Percentiles rank a stretch among this genome's conserved stretches.
These are phyloP conservation scores for Penicillium pancosmium DNA, from an alignment of 495 filamentous ascomycete genomes.

Conservation along the genomic window DNA sequence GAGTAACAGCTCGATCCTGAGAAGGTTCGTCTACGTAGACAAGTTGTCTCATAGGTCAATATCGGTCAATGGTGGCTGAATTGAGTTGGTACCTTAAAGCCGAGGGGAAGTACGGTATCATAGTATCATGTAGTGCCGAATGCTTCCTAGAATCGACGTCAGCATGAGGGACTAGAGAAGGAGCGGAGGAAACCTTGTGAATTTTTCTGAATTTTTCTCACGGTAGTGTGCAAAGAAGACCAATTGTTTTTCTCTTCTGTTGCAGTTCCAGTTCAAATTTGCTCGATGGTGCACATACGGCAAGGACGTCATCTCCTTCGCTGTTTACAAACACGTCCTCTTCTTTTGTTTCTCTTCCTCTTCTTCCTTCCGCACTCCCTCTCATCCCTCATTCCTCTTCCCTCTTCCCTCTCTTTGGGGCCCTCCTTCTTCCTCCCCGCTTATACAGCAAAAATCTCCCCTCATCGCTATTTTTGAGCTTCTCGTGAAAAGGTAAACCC, in stretches of 20 bases:
- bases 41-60: conserved; percentile 32
- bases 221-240: background rate
- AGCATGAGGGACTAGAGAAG: conserved; percentile 35
- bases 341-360: background rate
- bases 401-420: background rate
- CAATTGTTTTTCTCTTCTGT: background rate
- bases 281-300: background rate
- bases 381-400: conserved; percentile 2
- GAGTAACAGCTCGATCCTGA: conserved; percentile 8
- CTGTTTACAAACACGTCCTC: background rate
- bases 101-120: too few species aligned
- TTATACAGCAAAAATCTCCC: background rate
- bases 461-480: background rate
- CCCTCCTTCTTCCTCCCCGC: background rate
- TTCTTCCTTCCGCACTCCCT: background rate
- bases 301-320: background rate
- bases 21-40: conserved; percentile 45
- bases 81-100: too few species aligned
- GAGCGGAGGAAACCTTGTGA: background rate
- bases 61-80: conserved; percentile 17
- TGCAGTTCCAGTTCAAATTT: background rate
- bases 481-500: background rate
- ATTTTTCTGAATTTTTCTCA: background rate
- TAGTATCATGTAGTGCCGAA: too few species aligned
- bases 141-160: conserved; percentile 36